Percentiles rank a stretch among this genome's conserved stretches.
These are phyloP conservation scores for Monosporozyma solicola DNA, from an alignment of 805 yeast species.

Conservation along the genomic window DNA sequence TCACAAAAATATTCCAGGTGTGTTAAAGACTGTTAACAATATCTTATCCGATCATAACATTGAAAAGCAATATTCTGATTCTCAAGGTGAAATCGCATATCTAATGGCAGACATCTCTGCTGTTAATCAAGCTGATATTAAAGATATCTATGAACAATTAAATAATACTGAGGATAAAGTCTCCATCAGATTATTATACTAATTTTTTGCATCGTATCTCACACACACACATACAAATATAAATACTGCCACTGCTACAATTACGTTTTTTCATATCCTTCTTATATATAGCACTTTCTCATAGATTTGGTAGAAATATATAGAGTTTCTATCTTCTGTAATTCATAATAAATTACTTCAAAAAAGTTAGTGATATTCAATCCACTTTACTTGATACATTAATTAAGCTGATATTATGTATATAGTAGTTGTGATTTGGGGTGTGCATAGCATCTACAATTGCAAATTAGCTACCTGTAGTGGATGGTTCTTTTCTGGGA, in stretches of 20 bases:
- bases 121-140: conserved; percentile 75
- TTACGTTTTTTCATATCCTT: background rate
- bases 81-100: conserved; percentile 92
- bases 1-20: conserved; percentile 98
- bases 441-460: too few relatives aligned
- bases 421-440: too few relatives aligned
- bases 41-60: conserved; percentile 90
- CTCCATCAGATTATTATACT: conserved; percentile 83
- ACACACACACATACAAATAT: too few relatives aligned
- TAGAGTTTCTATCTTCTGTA: background rate
- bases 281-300: background rate
- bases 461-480: too few relatives aligned
- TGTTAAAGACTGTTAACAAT: conserved; percentile 92
- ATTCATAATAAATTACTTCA: background rate
- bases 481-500: too few relatives aligned
- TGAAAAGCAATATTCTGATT: conserved; percentile 97
- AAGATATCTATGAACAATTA: conserved; percentile 71
- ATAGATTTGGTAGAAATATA: background rate
- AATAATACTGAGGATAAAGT: conserved; percentile 87
- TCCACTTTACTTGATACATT: background rate
- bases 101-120: conserved; percentile 94
- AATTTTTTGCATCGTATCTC: conserved; percentile 9
- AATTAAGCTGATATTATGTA: too few relatives aligned
- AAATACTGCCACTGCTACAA: too few relatives aligned
- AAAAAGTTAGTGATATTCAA: too few relatives aligned